Base-by-base conservation (phyloP, 1,139 yeast species). In the Casaregolazyma suthepensis region DNA sequence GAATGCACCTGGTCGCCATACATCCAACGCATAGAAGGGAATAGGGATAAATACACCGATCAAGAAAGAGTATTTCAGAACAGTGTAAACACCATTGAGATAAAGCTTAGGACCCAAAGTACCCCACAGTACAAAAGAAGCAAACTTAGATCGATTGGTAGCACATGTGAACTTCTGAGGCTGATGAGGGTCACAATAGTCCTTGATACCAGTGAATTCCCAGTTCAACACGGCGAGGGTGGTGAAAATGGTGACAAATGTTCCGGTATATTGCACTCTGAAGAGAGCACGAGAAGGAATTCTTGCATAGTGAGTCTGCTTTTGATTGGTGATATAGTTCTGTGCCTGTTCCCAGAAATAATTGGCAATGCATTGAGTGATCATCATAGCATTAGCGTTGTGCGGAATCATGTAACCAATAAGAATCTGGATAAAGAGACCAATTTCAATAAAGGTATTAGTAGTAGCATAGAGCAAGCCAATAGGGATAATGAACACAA, bases 331-430 rank as follows among this genome's bases (percentile, higher is more conserved):
- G 5, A 60, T 53, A 50, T 56, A 57, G 55, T 59, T 57, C 37
- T 50, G 55, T 20, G 85, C 85, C 84, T 85, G 68, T 79, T 85
- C 10, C 79, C 80, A 68, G 78, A 81, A 62, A 80, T 80, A 81
- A 62, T 80, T 82, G 61, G 77, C 87, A 56, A 74, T 73, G 1
- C 82, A 79, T 65, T 80, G 81, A 48, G 80, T 69, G 52, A 77
- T 75, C 75, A 78, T 81, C 61, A 81, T 68, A 3, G 87, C 86
- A 54, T 74, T 69, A 46, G 84, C 85, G 57, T 82, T 80, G 56
- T 85, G 85, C 44, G 85, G 85, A 51, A 81, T 61, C 20, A 83
- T 81, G 60, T 81, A 81, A 38, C 88, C 86, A 29, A 84, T 79
- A 35, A 78, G 74, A 10, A 85, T 74, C 61, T 73, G 78, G 49